Percentiles rank a stretch among this genome's conserved stretches.
These are phyloP conservation scores for Viridothelium virens DNA, from an alignment of 495 filamentous ascomycete genomes.

Conservation along the genomic window DNA sequence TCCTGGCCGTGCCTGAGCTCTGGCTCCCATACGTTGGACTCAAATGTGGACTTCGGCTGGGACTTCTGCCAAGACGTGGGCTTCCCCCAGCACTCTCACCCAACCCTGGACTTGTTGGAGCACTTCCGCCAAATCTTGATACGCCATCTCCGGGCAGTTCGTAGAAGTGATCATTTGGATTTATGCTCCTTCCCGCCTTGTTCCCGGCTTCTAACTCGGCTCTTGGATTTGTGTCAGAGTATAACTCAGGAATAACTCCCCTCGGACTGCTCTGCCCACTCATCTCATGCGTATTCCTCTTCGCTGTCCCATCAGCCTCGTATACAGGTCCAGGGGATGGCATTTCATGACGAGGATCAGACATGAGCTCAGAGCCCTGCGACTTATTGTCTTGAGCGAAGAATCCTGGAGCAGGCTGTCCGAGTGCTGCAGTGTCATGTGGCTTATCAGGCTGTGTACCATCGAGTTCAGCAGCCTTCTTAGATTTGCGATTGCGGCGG, in stretches of 20 bases:
- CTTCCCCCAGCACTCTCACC: neutral
- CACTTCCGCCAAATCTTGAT: constrained; percentile 1
- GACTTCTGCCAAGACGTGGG: neutral
- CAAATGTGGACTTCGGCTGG: neutral
- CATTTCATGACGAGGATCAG: neutral
- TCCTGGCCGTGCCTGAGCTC: neutral
- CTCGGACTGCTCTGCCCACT: constrained; percentile 8
- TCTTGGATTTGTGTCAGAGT: neutral
- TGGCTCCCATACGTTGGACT: neutral
- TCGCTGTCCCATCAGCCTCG: constrained; percentile 2
- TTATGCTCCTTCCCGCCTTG: neutral
- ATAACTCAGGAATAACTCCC: neutral
- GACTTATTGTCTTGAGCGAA: neutral
- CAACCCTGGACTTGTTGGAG: neutral
- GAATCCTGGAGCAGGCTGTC: neutral
- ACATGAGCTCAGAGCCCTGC: neutral
- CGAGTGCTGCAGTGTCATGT: neutral
- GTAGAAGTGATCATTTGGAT: constrained; percentile 3
- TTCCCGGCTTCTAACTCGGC: constrained; percentile 1
- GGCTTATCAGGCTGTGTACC: neutral
- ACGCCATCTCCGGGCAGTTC: constrained; percentile 3
- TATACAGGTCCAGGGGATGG: neutral
- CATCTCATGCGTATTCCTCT: constrained; percentile 2
- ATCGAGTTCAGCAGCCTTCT: neutral
- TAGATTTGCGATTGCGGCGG: constrained; percentile 10